These are phyloP conservation scores for Zygosaccharomyces siamensis DNA, from an alignment of 805 yeast genomes.

Conservation along the genomic window DNA sequence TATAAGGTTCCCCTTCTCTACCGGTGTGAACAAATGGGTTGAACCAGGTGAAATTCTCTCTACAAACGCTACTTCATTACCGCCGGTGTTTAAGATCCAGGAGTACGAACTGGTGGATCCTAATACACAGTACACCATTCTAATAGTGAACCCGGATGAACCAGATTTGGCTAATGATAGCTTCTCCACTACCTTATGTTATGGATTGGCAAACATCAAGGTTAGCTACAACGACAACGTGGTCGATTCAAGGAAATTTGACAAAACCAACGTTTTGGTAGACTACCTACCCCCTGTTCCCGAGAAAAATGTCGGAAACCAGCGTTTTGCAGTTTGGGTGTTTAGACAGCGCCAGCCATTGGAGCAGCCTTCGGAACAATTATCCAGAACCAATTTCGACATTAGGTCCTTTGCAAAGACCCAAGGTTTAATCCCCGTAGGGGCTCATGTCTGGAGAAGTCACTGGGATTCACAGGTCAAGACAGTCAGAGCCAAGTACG, in stretches of 20 bases:
- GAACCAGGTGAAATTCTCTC: constrained; percentile 76
- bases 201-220: constrained; percentile 68
- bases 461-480: constrained; percentile 72
- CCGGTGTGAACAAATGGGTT: constrained; percentile 59
- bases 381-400: constrained; percentile 52
- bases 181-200: constrained; percentile 66
- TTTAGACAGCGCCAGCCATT: constrained; percentile 56
- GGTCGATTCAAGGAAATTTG: constrained; percentile 38
- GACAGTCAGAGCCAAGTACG: constrained; percentile 63
- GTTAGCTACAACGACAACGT: constrained; percentile 52
- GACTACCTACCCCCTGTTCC: constrained; percentile 80
- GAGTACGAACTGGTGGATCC: constrained; percentile 52
- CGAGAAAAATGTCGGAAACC: constrained; percentile 78
- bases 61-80: constrained; percentile 63
- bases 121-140: constrained; percentile 59
- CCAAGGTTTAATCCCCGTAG: constrained; percentile 65
- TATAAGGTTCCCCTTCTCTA: constrained; percentile 68
- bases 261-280: constrained; percentile 41
- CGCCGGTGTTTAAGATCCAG: constrained; percentile 73
- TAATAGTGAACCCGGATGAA: constrained; percentile 86
- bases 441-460: constrained; percentile 90
- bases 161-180: constrained; percentile 71
- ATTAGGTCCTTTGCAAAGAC: constrained; percentile 61
- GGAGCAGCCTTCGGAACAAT: constrained; percentile 11
- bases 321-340: constrained; percentile 86